Percentiles rank a stretch among this genome's conserved stretches.
These are phyloP conservation scores for Phytophthora sojae DNA, from an alignment of 352 stramenopile species.

Conservation along the genomic window DNA sequence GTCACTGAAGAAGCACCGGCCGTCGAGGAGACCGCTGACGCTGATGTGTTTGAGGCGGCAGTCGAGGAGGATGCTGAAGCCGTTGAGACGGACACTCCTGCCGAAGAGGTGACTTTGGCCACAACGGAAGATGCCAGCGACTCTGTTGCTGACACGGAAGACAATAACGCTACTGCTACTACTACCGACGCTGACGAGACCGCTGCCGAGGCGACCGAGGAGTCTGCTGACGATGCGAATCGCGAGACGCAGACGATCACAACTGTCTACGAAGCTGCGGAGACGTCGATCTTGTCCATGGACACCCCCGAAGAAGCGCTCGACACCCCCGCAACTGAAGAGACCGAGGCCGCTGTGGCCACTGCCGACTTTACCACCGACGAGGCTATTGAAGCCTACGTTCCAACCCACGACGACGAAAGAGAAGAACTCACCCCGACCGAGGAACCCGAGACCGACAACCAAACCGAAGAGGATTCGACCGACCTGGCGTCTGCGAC, in stretches of 20 bases:
- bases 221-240: not conserved
- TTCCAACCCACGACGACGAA: not conserved
- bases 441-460: conserved; percentile 3
- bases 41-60: not conserved
- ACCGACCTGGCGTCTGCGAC: conserved; percentile 22
- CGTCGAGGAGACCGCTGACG: not conserved
- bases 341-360: conserved; percentile 9
- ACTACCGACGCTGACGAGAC: conserved; percentile 4
- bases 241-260: conserved; percentile 20
- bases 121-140: not conserved
- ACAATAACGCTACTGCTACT: conserved; percentile 6
- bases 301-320: not conserved
- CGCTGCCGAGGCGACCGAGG: not conserved
- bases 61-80: conserved; percentile 3
- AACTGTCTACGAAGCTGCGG: conserved; percentile 12
- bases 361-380: conserved; percentile 35
- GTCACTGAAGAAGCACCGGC: not conserved
- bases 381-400: conserved; percentile 19
- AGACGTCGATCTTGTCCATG: conserved; percentile 15
- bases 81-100: not conserved
- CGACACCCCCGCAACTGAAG: not conserved
- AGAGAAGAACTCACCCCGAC: not conserved
- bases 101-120: not conserved
- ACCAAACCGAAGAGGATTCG: conserved; percentile 25
- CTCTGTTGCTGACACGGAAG: conserved; percentile 3